phyloP scores from a whole-genome alignment of 1,139 yeast species.

The Kluyveromyces sp. region DNA sequence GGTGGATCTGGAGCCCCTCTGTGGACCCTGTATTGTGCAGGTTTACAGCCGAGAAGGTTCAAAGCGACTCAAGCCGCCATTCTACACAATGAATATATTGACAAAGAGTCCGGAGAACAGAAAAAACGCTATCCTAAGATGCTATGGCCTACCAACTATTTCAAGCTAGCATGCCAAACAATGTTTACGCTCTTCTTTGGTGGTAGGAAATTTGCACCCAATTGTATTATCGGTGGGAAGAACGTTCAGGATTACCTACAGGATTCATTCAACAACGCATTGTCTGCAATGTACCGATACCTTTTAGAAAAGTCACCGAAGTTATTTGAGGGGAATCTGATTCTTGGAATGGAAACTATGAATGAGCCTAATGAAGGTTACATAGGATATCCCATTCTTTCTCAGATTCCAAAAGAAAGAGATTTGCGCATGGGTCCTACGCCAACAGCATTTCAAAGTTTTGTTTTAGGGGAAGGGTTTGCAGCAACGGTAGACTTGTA shows the following conservation, averaged over 20 bases:
- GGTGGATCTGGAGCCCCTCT: conserved; percentile 98
- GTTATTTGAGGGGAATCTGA: conserved; percentile 42
- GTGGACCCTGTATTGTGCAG: conserved; percentile 96
- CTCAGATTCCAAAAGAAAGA: conserved; percentile 44
- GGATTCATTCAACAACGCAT: conserved; percentile 50
- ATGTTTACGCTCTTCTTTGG: conserved; percentile 86
- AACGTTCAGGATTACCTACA: conserved; percentile 79
- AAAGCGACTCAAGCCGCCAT: conserved; percentile 65
- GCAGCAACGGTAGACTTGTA: conserved; percentile 60
- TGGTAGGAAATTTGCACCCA: conserved; percentile 65
- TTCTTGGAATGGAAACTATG: conserved; percentile 77
- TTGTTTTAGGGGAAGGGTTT: conserved; percentile 66
- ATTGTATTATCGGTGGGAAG: conserved; percentile 57
- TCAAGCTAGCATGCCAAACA: conserved; percentile 63
- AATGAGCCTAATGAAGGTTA: conserved; percentile 80
- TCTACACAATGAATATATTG: conserved; percentile 48
- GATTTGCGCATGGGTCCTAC: conserved; percentile 59
- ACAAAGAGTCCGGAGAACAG: conserved; percentile 29
- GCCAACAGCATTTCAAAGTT: conserved; percentile 56
- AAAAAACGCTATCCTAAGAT: conserved; percentile 55
- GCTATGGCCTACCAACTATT: conserved; percentile 92
- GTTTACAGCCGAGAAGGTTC: conserved; percentile 71
- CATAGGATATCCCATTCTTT: conserved; percentile 47
- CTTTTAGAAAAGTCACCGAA: conserved; percentile 45
- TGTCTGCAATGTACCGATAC: conserved; percentile 47